These are phyloP conservation scores for Pleurotus cornucopiae DNA, from an alignment of 768 basidiomycete genomes.

Conservation along the genomic window DNA sequence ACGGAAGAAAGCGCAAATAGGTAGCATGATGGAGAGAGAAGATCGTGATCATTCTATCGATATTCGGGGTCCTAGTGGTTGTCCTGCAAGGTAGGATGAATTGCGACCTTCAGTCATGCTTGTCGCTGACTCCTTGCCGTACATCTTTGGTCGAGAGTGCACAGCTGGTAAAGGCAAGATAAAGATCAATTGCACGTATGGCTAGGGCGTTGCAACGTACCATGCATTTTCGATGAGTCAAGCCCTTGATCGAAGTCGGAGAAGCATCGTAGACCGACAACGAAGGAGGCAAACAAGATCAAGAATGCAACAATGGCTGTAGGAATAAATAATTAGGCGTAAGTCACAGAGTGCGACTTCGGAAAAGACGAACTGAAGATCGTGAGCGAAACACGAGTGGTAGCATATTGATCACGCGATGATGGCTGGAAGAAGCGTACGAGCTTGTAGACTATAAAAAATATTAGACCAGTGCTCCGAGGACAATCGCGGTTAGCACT, in stretches of 20 bases:
- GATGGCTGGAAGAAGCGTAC: constrained; percentile 72
- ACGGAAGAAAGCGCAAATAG: too few species aligned
- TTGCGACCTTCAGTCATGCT: constrained; percentile 40
- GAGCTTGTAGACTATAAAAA: constrained; percentile 70
- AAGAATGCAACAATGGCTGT: constrained; percentile 75
- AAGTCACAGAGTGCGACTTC: neutral
- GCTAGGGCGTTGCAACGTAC: constrained; percentile 44
- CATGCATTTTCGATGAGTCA: constrained; percentile 63
- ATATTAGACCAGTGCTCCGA: neutral
- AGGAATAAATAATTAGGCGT: neutral
- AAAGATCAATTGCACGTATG: constrained; percentile 19
- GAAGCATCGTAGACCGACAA: constrained; percentile 75
- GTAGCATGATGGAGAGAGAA: neutral
- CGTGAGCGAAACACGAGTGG: constrained; percentile 78
- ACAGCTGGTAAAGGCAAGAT: constrained; percentile 39
- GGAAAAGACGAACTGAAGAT: constrained; percentile 60
- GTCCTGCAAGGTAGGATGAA: constrained; percentile 48
- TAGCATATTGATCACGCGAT: constrained; percentile 49
- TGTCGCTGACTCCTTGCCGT: constrained; percentile 31
- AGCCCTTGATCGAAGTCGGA: constrained; percentile 82
- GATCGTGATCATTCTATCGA: constrained; percentile 61
- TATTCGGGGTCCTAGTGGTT: constrained; percentile 56
- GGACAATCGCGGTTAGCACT: constrained; percentile 13
- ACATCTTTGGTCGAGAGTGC: constrained; percentile 40
- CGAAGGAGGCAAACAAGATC: constrained; percentile 69